A percentile compares a stretch with the other conserved stretches of the same genome.
phyloP scores from a whole-genome alignment of 805 yeast species.

The Candida sanyiensis region DNA sequence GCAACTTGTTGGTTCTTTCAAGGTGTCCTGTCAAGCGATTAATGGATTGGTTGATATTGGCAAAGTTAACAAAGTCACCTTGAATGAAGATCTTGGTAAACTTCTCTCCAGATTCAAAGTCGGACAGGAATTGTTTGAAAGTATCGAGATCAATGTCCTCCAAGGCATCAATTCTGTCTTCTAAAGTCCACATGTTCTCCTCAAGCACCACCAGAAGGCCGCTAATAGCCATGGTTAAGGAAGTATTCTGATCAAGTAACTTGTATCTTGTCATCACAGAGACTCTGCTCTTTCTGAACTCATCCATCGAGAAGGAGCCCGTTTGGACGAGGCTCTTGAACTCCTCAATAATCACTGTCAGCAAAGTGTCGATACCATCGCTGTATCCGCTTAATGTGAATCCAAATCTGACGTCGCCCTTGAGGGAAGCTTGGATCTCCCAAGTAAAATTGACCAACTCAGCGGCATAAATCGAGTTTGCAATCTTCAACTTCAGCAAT shows the following conservation, averaged over 20 bases:
- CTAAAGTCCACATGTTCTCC: slow-evolving; percentile 46
- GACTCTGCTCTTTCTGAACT: slow-evolving; percentile 43
- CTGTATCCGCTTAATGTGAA: slow-evolving; percentile 52
- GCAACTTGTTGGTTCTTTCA: background rate
- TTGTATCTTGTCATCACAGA: slow-evolving; percentile 43
- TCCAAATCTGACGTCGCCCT: slow-evolving; percentile 48
- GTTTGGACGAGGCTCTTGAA: slow-evolving; percentile 23
- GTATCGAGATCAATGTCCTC: slow-evolving; percentile 40
- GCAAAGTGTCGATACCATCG: slow-evolving; percentile 32
- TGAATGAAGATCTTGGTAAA: slow-evolving; percentile 41
- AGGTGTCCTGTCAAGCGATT: slow-evolving; percentile 27
- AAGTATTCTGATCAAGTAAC: slow-evolving; percentile 35
- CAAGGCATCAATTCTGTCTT: slow-evolving; percentile 49
- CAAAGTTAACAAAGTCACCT: slow-evolving; percentile 39
- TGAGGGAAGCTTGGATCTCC: slow-evolving; percentile 48
- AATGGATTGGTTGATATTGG: slow-evolving; percentile 21
- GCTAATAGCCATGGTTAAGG: slow-evolving; percentile 43
- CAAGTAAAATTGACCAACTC: slow-evolving; percentile 52
- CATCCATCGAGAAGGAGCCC: slow-evolving; percentile 24
- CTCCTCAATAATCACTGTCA: slow-evolving; percentile 30
- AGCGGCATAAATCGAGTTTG: slow-evolving; percentile 43
- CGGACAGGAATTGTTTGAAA: slow-evolving; percentile 28
- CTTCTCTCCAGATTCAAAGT: slow-evolving; percentile 28
- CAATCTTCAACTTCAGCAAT: slow-evolving; percentile 36
- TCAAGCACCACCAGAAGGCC: slow-evolving; percentile 51